A percentile compares a stretch with the other conserved stretches of the same genome.
phyloP scores from a whole-genome alignment of 148 eudicot genomes.

The Mesembryanthemum crystallinum region DNA sequence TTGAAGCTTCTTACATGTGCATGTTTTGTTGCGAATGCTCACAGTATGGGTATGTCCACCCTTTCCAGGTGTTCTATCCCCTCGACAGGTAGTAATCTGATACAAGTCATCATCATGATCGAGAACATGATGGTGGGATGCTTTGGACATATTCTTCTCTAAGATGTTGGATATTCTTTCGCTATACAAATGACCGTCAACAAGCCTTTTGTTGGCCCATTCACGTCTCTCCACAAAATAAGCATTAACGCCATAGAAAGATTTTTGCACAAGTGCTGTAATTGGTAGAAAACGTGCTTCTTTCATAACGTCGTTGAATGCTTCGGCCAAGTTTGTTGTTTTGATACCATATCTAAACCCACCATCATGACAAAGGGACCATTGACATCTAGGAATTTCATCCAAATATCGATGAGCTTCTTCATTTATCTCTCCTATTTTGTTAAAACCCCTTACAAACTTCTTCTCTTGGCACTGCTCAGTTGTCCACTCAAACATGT shows the following conservation, averaged over 20 bases:
- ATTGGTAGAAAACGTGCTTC: background rate
- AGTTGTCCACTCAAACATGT: background rate
- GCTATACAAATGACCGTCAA: background rate
- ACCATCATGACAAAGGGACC: background rate
- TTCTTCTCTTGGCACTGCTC: background rate
- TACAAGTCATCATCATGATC: background rate
- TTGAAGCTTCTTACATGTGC: background rate
- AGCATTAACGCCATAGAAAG: background rate
- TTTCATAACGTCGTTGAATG: background rate
- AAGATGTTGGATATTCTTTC: background rate
- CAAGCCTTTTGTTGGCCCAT: background rate
- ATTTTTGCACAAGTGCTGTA: background rate
- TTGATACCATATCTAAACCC: background rate
- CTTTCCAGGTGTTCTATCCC: background rate
- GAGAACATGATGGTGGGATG: background rate
- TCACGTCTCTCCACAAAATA: slow-evolving; percentile 1
- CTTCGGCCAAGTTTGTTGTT: slow-evolving; percentile 4
- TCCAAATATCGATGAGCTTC: background rate
- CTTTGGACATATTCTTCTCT: background rate
- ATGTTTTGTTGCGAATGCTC: background rate
- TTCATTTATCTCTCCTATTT: background rate
- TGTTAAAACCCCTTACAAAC: background rate
- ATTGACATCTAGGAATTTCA: background rate
- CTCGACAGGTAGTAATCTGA: background rate
- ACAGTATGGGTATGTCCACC: background rate